Conservation (phyloP, 208 protist genomes). For the Leptomonas pyrrhocoris region DNA sequence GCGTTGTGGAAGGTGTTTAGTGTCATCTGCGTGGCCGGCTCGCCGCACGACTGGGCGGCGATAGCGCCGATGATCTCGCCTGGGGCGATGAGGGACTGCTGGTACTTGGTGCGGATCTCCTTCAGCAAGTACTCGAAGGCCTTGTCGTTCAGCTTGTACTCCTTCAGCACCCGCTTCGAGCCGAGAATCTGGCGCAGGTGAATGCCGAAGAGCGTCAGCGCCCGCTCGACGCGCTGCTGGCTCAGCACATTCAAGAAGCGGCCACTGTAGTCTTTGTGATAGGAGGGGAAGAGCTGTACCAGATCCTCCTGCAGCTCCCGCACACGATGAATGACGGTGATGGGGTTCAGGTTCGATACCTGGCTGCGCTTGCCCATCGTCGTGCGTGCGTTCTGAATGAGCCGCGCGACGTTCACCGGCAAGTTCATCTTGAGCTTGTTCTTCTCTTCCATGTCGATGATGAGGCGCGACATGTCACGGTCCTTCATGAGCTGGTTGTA, state of each 20-base stretch:
- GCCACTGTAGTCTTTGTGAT: constrained; percentile 67
- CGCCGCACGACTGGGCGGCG: constrained; percentile 99
- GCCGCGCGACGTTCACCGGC: constrained; percentile 94
- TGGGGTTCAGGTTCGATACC: constrained; percentile 93
- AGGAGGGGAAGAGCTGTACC: constrained; percentile 77
- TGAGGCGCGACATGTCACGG: constrained; percentile 63
- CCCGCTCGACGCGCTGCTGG: constrained; percentile 94
- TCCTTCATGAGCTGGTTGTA: constrained; percentile 91
- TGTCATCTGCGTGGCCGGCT: constrained; percentile 99
- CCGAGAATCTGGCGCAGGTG: constrained; percentile 93
- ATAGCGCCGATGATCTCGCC: constrained; percentile 99
- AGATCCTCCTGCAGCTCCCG: constrained; percentile 79
- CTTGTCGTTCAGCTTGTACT: constrained; percentile 94
- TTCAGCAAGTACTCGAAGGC: constrained; percentile 98
- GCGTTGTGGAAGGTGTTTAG: constrained; percentile 99
- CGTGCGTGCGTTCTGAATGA: constrained; percentile 97
- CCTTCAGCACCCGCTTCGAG: constrained; percentile 92
- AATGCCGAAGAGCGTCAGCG: constrained; percentile 95
- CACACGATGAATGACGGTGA: constrained; percentile 82
- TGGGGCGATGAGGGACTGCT: constrained; percentile 92
- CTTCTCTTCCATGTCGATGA: constrained; percentile 70
- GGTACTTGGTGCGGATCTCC: constrained; percentile 96
- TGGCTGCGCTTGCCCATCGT: constrained; percentile 89
- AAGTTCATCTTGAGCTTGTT: constrained; percentile 77
- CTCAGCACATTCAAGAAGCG: constrained; percentile 85